phyloP scores from a whole-genome alignment of 352 stramenopile genomes.

The Phytopythium aichiense region DNA sequence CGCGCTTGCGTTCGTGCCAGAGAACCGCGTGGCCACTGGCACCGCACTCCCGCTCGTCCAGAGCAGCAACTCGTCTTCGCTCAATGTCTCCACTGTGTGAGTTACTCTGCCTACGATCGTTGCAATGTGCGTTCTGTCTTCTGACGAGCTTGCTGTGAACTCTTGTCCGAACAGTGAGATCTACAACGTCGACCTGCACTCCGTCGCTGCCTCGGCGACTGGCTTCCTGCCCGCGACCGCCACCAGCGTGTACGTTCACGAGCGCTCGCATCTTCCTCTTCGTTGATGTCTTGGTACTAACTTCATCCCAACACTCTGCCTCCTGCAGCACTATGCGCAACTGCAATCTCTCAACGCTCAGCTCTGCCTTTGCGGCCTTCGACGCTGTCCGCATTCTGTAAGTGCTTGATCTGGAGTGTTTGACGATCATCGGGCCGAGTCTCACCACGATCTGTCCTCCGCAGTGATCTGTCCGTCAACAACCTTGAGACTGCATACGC shows the following conservation, averaged over 20 bases:
- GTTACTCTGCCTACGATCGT: neutral
- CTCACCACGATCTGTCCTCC: neutral
- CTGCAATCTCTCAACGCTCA: constrained; percentile 41
- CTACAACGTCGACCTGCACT: constrained; percentile 28
- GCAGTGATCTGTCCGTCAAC: constrained; percentile 18
- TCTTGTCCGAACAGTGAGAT: constrained; percentile 8
- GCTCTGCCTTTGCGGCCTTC: constrained; percentile 23
- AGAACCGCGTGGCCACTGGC: constrained; percentile 18
- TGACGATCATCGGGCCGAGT: neutral
- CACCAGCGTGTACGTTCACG: constrained; percentile 19
- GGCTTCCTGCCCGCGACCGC: constrained; percentile 29
- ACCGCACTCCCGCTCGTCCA: constrained; percentile 19
- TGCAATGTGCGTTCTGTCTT: neutral
- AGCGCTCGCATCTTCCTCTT: too few relatives aligned
- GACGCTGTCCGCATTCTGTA: constrained; percentile 31
- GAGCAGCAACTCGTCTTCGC: constrained; percentile 13
- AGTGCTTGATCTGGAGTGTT: constrained; percentile 5
- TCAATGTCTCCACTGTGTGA: constrained; percentile 24
- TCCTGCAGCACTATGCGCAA: constrained; percentile 24
- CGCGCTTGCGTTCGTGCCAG: constrained; percentile 21
- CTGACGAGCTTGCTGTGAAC: neutral
- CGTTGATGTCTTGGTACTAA: neutral
- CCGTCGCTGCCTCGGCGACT: constrained; percentile 15
- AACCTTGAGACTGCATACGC: neutral
- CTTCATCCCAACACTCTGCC: neutral